Conservation (phyloP, 169 alveolate species). For the Eimeria sp. region DNA sequence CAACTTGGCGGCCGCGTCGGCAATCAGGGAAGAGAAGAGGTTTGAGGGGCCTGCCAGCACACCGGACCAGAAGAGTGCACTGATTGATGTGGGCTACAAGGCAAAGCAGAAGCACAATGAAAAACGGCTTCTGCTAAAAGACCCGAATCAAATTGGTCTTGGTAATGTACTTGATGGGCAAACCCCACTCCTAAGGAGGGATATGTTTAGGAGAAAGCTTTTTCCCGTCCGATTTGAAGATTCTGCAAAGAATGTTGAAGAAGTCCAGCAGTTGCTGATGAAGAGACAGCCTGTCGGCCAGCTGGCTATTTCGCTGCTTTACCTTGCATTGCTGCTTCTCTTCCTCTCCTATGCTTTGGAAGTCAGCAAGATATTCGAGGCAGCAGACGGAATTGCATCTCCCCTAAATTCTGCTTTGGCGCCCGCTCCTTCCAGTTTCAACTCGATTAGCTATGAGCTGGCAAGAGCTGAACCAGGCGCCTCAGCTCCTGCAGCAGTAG, state of each 20-base stretch:
- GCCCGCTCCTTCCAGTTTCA: constrained; percentile 29
- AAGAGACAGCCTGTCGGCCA: constrained; percentile 42
- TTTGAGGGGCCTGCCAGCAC: background rate
- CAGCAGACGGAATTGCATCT: constrained; percentile 31
- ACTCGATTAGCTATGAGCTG: constrained; percentile 30
- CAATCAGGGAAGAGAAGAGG: background rate
- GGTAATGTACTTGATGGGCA: constrained; percentile 53
- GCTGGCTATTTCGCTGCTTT: constrained; percentile 19
- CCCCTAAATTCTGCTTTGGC: constrained; percentile 29
- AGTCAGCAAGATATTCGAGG: constrained; percentile 38
- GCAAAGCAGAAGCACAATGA: background rate
- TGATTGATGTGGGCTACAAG: constrained; percentile 23
- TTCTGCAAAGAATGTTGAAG: constrained; percentile 59
- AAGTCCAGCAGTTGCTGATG: constrained; percentile 52
- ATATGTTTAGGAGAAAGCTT: constrained; percentile 49
- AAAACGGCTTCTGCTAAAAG: constrained; percentile 36
- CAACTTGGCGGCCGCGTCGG: constrained; percentile 18
- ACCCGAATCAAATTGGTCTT: constrained; percentile 11
- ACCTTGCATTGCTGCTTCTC: constrained; percentile 36
- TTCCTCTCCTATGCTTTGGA: constrained; percentile 54
- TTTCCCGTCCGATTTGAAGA: constrained; percentile 75
- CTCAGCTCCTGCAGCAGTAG: constrained; percentile 4
- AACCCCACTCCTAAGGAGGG: constrained; percentile 52
- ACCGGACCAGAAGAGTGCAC: background rate
- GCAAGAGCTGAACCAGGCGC: background rate